Evolutionary conservation across 495 filamentous ascomycete genomes (phyloP).

Genomic region (Aspergillus steynii): DNA sequence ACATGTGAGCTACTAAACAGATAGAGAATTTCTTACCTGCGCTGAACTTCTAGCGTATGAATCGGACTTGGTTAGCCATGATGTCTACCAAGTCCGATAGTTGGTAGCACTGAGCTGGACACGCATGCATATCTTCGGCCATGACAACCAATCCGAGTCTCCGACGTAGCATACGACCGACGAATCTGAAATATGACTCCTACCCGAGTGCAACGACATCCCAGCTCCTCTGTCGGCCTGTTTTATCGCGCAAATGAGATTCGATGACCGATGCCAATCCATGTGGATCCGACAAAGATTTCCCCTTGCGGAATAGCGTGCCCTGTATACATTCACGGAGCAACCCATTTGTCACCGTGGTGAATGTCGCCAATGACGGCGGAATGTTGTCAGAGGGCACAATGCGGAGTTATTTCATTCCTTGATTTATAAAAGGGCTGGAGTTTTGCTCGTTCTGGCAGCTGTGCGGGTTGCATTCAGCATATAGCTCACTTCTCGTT

Average conservation of each 20-base stretch:
- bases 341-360: neutral
- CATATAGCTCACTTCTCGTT: neutral
- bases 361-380: neutral
- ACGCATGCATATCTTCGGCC: neutral
- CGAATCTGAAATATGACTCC: neutral
- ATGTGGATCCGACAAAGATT: neutral
- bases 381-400: neutral
- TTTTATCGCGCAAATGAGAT: neutral
- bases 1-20: neutral
- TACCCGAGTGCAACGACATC: neutral
- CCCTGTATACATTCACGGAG: neutral
- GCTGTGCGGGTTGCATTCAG: neutral
- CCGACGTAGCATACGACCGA: neutral
- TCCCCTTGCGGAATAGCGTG: neutral
- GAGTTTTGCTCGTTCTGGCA: neutral
- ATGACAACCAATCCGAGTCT: neutral
- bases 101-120: neutral
- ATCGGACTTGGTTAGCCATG: neutral
- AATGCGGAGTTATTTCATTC: neutral
- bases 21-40: neutral
- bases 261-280: neutral
- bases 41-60: neutral
- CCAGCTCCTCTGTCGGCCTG: too few relatives aligned
- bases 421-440: neutral
- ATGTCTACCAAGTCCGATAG: neutral